Evolutionary conservation across 192 early-diverging fungal species (phyloP).

Genomic region (Phlyctochytrium arcticum): DNA sequence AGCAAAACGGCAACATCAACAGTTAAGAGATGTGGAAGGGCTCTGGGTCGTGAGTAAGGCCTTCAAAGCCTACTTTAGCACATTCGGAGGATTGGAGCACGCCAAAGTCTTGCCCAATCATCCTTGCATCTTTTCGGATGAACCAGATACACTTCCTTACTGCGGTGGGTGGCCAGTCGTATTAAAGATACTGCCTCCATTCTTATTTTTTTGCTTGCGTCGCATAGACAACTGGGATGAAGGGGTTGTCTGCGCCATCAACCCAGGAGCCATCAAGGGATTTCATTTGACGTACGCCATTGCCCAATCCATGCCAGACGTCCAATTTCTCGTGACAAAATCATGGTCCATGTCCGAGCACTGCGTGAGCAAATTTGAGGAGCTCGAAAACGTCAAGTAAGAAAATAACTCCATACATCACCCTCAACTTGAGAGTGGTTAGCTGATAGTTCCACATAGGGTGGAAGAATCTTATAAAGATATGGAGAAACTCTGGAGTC

Average conservation of each 20-base stretch:
- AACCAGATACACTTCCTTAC: constrained; percentile 2
- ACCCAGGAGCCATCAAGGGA: constrained; percentile 21
- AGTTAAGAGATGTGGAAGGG: constrained; percentile 15
- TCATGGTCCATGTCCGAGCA: constrained; percentile 14
- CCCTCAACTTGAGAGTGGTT: not conserved
- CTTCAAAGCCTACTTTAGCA: constrained; percentile 9
- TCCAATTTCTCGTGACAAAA: constrained; percentile 15
- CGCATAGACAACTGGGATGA: constrained; percentile 17
- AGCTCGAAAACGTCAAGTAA: constrained; percentile 13
- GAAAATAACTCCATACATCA: not conserved
- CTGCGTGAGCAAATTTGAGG: constrained; percentile 4
- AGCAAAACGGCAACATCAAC: constrained; percentile 1
- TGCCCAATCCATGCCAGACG: constrained; percentile 3
- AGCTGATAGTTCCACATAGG: not conserved
- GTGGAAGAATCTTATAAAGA: constrained; percentile 7
- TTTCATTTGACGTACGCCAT: constrained; percentile 10
- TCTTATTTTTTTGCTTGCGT: too few relatives aligned
- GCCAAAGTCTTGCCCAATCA: constrained; percentile 19
- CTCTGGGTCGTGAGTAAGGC: constrained; percentile 26
- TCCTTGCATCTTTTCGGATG: constrained; percentile 15
- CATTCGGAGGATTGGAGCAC: constrained; percentile 5
- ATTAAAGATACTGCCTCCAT: not conserved
- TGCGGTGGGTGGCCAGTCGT: not conserved
- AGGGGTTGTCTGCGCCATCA: constrained; percentile 13
- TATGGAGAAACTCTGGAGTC: constrained; percentile 16